Evolutionary conservation across 805 yeast species (phyloP), one percentile per base, ranked within the genome.

Genomic region (Brettanomyces bruxellensis): DNA sequence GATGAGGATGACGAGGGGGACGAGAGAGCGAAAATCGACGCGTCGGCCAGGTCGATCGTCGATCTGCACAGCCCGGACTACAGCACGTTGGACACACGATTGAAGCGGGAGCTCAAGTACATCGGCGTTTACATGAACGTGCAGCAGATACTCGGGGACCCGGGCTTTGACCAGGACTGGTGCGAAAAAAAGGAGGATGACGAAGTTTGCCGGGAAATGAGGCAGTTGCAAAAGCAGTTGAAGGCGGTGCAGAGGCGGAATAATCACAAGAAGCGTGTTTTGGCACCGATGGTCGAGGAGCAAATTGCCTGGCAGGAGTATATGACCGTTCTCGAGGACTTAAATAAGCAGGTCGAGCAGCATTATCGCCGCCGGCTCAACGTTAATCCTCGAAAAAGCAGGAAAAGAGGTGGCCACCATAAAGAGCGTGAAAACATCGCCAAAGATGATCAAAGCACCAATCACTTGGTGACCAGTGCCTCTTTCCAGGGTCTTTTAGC

Each of bases 301-400:
- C 95, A 86, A 55, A 72, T 93, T 56, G 96, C 97, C 25, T 93
- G 90, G 80, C 96, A 91, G 61, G 99, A 93, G 62, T 93, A 87
- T 62, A 72, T 82, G 48, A 84, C 91, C 11, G 90, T 93, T 45
- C 65, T 89, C 49, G 98, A 93, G 47, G 98, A 93, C 60, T 71
- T 93, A 54, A 97, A 93, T 62, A 93, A 91, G 62, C 99, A 93
- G 65, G 90, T 93, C 35, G 99, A 93, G 61, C 97, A 87, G 62
- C 90, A 95, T 22, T 93, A 90, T 60, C 68, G 85, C 51, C 85
- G 89, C 62, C 72, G 97, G 49, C 75, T 85, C 47, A 79, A 89
- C 55, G 87, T 81, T 6, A 81, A 88, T 47, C 66, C 66, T 1
- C 84, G 75, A 57, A 79, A 77, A 59, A 71, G 77, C 54, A 79